Base-by-base conservation (phyloP, 345 rosid species). In the Populus euphratica region DNA sequence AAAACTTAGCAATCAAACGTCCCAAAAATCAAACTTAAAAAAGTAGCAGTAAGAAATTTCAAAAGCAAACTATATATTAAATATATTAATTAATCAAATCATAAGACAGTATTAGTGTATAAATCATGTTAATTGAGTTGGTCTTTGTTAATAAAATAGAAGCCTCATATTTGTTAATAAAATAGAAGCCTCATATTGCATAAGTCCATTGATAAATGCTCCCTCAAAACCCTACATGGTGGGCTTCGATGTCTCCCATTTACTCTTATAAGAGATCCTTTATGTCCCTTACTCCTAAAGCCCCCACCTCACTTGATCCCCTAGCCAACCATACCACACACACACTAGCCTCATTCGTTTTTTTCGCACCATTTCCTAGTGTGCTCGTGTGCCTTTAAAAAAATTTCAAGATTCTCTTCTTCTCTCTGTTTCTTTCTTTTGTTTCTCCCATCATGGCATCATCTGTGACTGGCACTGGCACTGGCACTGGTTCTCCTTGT, bases 201-300 rank as follows among this genome's bases (percentile, higher is more conserved):
- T 47, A 66, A 75, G 82, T 88, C 94, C 47, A 90, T 88, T 81
- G 82, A 64, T n/a, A 77, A 75, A 79, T 88, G 96, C 86, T 76
- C 81, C 96, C 89, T 78, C 43, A 18, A 36, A 85, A 91, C 86
- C 89, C 83, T 83, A 85, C 98, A 90, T 11, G 25, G 73, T 61
- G 78, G 67, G 81, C 90, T 79, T 73, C 83, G 77, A 65, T 89
- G 91, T 90, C 90, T 79, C 93, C 92, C 87, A 78, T 79, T 78
- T 76, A 68, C 47, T 66, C 56, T 86, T 88, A 85, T 87, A 84
- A 84, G 78, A 47, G 52, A 84, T 80, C 38, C 43, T 62, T 63
- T 25, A 25, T 68, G 71, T 59, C 63, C 50, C 62, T 61, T 62
- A n/a, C 16, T 62, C 64, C 76, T 68, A 4, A 63, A 44, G 70